Percentiles rank a stretch among this genome's conserved stretches.
These are phyloP conservation scores for Hirsutella minnesotensis DNA, from an alignment of 2,329 filamentous ascomycete species.

Conservation along the genomic window DNA sequence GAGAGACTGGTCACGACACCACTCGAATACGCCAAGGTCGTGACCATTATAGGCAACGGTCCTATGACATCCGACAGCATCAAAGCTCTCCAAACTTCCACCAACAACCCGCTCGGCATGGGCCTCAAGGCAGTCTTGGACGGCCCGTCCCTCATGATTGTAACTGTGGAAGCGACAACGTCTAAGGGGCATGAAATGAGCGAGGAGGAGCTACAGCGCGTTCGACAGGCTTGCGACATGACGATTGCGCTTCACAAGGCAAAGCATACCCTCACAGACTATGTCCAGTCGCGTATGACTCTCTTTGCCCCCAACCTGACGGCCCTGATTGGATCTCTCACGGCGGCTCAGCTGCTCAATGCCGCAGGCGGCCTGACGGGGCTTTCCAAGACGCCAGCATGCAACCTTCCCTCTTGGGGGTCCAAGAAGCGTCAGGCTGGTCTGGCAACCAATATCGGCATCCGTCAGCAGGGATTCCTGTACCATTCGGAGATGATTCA, in stretches of 20 bases:
- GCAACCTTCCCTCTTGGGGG: conserved; percentile 83
- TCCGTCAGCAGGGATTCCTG: conserved; percentile 85
- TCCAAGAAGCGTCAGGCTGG: conserved; percentile 79
- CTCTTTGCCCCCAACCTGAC: conserved; percentile 92
- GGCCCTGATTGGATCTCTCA: conserved; percentile 78
- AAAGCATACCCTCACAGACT: conserved; percentile 78
- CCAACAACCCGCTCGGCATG: conserved; percentile 65
- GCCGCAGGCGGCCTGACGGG: conserved; percentile 80
- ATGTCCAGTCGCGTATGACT: conserved; percentile 94
- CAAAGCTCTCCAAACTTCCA: conserved; percentile 63
- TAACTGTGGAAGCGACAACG: conserved; percentile 87
- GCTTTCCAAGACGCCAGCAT: conserved; percentile 83
- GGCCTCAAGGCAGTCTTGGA: conserved; percentile 74
- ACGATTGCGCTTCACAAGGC: conserved; percentile 77
- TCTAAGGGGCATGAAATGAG: conserved; percentile 71
- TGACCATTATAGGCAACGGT: conserved; percentile 84
- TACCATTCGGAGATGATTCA: conserved; percentile 87
- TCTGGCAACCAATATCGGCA: conserved; percentile 82
- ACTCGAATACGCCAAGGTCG: conserved; percentile 89
- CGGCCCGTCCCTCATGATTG: conserved; percentile 86
- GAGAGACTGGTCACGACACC: conserved; percentile 84
- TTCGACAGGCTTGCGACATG: conserved; percentile 75
- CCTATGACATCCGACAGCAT: conserved; percentile 74
- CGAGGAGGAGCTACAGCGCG: conserved; percentile 59
- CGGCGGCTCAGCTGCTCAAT: conserved; percentile 92